Evolutionary conservation across 1,284 basidiomycete genomes (phyloP).

Genomic region (Boletus semigastroideus): DNA sequence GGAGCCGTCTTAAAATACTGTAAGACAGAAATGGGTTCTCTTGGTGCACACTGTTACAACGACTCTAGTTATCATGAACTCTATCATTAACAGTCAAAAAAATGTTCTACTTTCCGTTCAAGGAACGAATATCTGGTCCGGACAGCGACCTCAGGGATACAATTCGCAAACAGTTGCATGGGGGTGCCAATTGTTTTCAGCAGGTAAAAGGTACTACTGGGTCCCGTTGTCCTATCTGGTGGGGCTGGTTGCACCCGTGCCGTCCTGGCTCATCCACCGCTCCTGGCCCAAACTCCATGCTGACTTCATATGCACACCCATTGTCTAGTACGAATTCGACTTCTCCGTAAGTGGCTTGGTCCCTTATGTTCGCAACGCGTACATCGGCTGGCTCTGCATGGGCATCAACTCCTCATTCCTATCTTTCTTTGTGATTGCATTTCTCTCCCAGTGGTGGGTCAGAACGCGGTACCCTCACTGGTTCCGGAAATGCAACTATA

Average conservation of each 20-base stretch:
- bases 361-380: no score
- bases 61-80: slow-evolving; percentile 50
- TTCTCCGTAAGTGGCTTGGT: no score
- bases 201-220: slow-evolving; percentile 53
- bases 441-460: slow-evolving; percentile 22
- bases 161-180: slow-evolving; percentile 65
- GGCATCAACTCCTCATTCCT: no score
- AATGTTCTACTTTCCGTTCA: slow-evolving; percentile 44
- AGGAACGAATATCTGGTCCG: slow-evolving; percentile 66
- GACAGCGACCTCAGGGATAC: slow-evolving; percentile 54
- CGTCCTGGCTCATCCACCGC: slow-evolving; percentile 56
- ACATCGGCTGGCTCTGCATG: no score
- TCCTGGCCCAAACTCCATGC: slow-evolving; percentile 40
- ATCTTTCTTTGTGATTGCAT: no score
- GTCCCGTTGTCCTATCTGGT: slow-evolving; percentile 56
- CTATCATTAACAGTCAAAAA: slow-evolving; percentile 53
- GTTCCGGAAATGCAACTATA: slow-evolving; percentile 52
- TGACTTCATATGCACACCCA: slow-evolving; percentile 45
- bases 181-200: slow-evolving; percentile 64
- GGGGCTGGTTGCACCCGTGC: slow-evolving; percentile 52
- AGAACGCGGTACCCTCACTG: slow-evolving; percentile 55
- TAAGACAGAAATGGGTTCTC: slow-evolving; percentile 21
- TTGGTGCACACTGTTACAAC: not conserved
- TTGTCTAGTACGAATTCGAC: slow-evolving; percentile 40
- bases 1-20: slow-evolving; percentile 53